A percentile compares a stretch with the other conserved stretches of the same genome.
Evolutionary conservation across 805 yeast genomes (phyloP).

Genomic region (Saccharomycopsis fodiens): DNA sequence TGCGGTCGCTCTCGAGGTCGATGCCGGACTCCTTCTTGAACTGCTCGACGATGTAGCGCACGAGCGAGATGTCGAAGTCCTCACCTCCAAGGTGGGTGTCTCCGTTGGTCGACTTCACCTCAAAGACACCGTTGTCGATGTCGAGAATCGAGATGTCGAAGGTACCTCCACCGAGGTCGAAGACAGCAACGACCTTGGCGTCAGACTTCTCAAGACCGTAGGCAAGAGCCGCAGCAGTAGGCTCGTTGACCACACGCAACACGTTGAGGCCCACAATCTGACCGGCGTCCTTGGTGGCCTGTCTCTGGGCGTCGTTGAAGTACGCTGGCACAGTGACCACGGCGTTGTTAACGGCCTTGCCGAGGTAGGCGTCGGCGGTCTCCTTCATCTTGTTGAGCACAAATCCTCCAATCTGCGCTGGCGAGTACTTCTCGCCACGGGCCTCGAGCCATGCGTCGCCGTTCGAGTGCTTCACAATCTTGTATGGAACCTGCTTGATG

Average conservation of each 20-base stretch:
- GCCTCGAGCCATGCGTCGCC: slow-evolving; percentile 98
- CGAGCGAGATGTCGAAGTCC: slow-evolving; percentile 81
- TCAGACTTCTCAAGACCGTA: slow-evolving; percentile 83
- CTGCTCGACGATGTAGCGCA: slow-evolving; percentile 71
- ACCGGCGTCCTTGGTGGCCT: slow-evolving; percentile 96
- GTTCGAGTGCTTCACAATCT: slow-evolving; percentile 80
- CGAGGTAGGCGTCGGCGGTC: slow-evolving; percentile 89
- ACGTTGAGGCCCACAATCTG: slow-evolving; percentile 92
- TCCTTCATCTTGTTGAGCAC: slow-evolving; percentile 95
- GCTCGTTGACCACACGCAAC: slow-evolving; percentile 84
- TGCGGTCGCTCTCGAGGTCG: slow-evolving; percentile 56
- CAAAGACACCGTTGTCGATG: slow-evolving; percentile 96
- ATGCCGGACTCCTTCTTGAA: slow-evolving; percentile 71
- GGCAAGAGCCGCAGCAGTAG: slow-evolving; percentile 91
- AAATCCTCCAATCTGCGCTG: slow-evolving; percentile 93
- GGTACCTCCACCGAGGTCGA: slow-evolving; percentile 98
- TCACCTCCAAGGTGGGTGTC: slow-evolving; percentile 92
- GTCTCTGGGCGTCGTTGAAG: slow-evolving; percentile 87
- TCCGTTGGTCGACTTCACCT: slow-evolving; percentile 96
- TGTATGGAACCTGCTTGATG: slow-evolving; percentile 80
- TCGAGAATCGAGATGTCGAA: slow-evolving; percentile 94
- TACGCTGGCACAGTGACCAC: slow-evolving; percentile 89
- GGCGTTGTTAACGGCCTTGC: slow-evolving; percentile 82
- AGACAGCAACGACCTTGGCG: slow-evolving; percentile 84
- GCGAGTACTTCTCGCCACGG: slow-evolving; percentile 81